Percentiles rank a stretch among this genome's conserved stretches.
phyloP scores from a whole-genome alignment of 2,329 filamentous ascomycete genomes.

The Didymella keratinophila region DNA sequence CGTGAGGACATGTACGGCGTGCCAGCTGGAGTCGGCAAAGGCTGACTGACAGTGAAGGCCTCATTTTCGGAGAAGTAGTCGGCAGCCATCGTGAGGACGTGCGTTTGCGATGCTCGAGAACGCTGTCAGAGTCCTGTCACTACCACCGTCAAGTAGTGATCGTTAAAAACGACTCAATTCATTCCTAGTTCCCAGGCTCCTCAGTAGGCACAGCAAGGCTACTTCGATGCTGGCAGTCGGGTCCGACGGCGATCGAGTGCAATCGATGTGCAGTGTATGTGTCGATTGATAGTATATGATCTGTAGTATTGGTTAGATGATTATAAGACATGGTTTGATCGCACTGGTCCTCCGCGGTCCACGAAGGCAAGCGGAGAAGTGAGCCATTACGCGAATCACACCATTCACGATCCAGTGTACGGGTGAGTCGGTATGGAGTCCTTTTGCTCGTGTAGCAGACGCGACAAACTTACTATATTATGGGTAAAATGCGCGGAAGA shows the following conservation, averaged over 20 bases:
- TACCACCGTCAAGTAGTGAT: slow-evolving; percentile 45
- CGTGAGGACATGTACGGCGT: slow-evolving; percentile 75
- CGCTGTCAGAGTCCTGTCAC: slow-evolving; percentile 10
- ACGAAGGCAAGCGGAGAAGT: neutral
- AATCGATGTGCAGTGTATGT: neutral
- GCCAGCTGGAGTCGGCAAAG: slow-evolving; percentile 74
- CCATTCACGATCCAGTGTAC: neutral
- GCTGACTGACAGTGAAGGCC: slow-evolving; percentile 51
- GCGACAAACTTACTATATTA: slow-evolving; percentile 10
- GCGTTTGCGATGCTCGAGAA: neutral
- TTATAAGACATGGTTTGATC: neutral
- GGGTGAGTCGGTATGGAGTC: neutral
- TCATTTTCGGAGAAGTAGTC: slow-evolving; percentile 60
- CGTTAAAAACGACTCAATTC: slow-evolving; percentile 31
- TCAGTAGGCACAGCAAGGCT: neutral
- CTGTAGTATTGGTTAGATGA: slow-evolving; percentile 8
- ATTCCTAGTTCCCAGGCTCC: slow-evolving; percentile 32
- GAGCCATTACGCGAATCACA: neutral
- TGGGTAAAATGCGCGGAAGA: slow-evolving; percentile 6
- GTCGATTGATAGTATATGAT: neutral
- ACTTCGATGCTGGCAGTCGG: neutral
- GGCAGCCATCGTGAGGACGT: slow-evolving; percentile 41
- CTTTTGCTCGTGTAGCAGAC: neutral
- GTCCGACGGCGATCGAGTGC: neutral
- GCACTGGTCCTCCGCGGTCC: neutral